Evolutionary conservation across 805 yeast genomes (phyloP).

Genomic region (Candida adriatica): DNA sequence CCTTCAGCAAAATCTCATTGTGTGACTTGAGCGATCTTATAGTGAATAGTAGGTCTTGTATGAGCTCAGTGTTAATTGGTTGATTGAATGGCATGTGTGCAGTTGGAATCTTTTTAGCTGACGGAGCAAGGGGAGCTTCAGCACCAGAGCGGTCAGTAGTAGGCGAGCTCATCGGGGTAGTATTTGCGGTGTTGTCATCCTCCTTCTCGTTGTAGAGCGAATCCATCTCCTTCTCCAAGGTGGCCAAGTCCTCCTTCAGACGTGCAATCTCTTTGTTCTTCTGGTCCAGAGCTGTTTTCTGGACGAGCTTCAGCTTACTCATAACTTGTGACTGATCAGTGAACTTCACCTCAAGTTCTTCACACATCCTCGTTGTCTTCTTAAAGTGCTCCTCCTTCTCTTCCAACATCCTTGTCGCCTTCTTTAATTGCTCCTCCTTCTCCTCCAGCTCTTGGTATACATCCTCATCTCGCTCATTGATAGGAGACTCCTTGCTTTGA

Average conservation of each 20-base stretch:
- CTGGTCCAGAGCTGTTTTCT: conserved; percentile 10
- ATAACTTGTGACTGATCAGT: conserved; percentile 6
- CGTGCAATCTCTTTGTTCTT: conserved; percentile 9
- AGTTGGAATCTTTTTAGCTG: background rate
- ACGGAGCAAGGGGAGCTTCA: background rate
- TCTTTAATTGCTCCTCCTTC: background rate
- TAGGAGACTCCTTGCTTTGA: no score
- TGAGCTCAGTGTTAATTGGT: conserved; percentile 10
- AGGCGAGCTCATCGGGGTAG: conserved; percentile 10
- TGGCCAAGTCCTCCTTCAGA: conserved; percentile 8
- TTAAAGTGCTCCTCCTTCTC: conserved; percentile 2
- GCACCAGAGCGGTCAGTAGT: background rate
- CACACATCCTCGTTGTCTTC: conserved; percentile 1
- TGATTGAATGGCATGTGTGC: background rate
- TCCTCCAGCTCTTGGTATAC: conserved; percentile 2
- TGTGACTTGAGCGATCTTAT: conserved; percentile 16
- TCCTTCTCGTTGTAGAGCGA: background rate
- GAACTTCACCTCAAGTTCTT: conserved; percentile 9
- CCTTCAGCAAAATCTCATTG: conserved; percentile 7
- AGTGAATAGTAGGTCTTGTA: conserved; percentile 16
- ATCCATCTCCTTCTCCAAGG: conserved; percentile 6
- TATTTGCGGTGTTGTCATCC: conserved; percentile 2
- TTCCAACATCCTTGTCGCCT: background rate
- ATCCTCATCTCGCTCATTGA: no score
- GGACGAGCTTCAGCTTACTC: conserved; percentile 9